Conservation (phyloP, 1,284 basidiomycete genomes). For the Ustilago crameri region DNA sequence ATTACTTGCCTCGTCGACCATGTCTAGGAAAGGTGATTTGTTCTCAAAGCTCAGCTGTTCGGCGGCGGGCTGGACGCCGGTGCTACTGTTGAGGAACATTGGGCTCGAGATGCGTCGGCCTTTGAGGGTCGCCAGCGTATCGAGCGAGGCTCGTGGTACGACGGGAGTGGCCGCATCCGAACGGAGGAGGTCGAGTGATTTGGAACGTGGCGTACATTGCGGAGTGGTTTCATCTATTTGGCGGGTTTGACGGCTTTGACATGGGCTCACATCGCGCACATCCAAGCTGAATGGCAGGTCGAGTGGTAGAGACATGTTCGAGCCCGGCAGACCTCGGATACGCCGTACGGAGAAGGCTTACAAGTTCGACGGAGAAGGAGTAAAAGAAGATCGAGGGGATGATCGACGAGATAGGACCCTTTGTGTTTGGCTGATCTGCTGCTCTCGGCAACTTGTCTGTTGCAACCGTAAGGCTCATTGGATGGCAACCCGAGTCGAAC, state of each 20-base stretch:
- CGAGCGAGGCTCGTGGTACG: conserved; percentile 19
- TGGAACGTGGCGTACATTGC: conserved; percentile 24
- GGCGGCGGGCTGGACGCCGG: conserved; percentile 20
- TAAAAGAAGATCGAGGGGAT: neutral
- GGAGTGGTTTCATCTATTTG: conserved; percentile 10
- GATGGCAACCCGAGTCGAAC: neutral
- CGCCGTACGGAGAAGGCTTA: too few relatives aligned
- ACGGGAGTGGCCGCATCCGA: conserved; percentile 6
- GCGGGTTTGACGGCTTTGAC: neutral
- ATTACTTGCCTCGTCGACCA: neutral
- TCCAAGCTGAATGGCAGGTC: conserved; percentile 13
- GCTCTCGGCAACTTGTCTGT: neutral
- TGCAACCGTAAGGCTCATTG: neutral
- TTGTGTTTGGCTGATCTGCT: too few relatives aligned
- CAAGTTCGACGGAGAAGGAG: too few relatives aligned
- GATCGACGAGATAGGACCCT: too few relatives aligned
- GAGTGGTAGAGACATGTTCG: conserved; percentile 3
- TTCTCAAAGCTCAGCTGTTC: neutral
- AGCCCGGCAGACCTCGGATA: neutral
- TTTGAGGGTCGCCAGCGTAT: conserved; percentile 17
- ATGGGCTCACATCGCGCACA: conserved; percentile 6
- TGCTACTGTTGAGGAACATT: conserved; percentile 35
- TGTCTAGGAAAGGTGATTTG: neutral
- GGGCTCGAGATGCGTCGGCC: conserved; percentile 33
- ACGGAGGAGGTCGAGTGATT: conserved; percentile 35